Conservation (phyloP, 495 filamentous ascomycete genomes). For the Podospora conica region DNA sequence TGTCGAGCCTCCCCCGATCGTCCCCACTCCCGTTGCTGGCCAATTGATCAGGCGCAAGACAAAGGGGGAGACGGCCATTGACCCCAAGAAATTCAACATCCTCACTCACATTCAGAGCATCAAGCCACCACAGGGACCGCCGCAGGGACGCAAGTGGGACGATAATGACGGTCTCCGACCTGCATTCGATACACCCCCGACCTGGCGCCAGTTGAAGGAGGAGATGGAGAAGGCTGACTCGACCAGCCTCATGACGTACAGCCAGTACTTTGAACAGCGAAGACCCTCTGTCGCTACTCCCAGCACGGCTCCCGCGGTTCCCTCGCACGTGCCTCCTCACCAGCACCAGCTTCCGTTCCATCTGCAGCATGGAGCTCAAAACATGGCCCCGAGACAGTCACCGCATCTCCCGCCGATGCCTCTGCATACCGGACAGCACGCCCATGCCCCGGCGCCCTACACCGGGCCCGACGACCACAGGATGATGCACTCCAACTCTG, state of each 20-base stretch:
- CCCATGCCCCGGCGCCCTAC: slow-evolving; percentile 55
- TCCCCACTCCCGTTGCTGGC: slow-evolving; percentile 48
- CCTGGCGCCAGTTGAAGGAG: slow-evolving; percentile 60
- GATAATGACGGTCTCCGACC: slow-evolving; percentile 70
- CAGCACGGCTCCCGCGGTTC: slow-evolving; percentile 49
- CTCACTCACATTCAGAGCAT: slow-evolving; percentile 66
- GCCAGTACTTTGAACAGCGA: slow-evolving; percentile 68
- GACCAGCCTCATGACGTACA: slow-evolving; percentile 55
- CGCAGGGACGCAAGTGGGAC: slow-evolving; percentile 54
- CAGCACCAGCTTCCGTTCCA: slow-evolving; percentile 74
- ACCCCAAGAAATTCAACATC: slow-evolving; percentile 50
- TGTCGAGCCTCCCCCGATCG: slow-evolving; percentile 35
- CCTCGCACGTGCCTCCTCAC: slow-evolving; percentile 52
- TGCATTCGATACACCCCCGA: slow-evolving; percentile 72
- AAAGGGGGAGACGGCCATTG: slow-evolving; percentile 50
- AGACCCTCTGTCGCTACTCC: slow-evolving; percentile 58
- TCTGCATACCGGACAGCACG: slow-evolving; percentile 57
- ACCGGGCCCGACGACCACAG: slow-evolving; percentile 72
- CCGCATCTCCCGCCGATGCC: slow-evolving; percentile 61
- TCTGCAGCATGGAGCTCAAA: slow-evolving; percentile 44
- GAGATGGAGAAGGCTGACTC: slow-evolving; percentile 57
- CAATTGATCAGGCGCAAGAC: slow-evolving; percentile 55
- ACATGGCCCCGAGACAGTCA: slow-evolving; percentile 48
- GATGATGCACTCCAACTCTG: slow-evolving; percentile 76
- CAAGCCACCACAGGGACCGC: slow-evolving; percentile 65